These are phyloP conservation scores for Dictyostelium intermedium DNA, from an alignment of 78 protist genomes.

Conservation along the genomic window DNA sequence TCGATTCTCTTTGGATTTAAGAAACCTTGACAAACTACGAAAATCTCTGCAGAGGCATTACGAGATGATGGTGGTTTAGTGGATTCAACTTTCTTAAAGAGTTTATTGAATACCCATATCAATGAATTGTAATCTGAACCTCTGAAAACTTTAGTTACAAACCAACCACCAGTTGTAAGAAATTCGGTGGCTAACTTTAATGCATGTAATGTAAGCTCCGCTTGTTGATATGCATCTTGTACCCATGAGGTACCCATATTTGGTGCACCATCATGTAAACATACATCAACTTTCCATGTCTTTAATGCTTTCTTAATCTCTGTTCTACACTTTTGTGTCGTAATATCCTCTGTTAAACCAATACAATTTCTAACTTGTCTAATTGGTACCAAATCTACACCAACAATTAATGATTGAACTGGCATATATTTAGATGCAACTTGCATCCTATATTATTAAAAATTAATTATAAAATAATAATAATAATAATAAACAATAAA, in stretches of 20 bases:
- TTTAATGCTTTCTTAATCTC: slow-evolving; percentile 82
- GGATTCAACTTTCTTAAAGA: slow-evolving; percentile 96
- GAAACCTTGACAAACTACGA: slow-evolving; percentile 97
- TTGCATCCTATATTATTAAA: slow-evolving; percentile 93
- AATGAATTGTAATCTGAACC: slow-evolving; percentile 96
- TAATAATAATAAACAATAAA: neutral
- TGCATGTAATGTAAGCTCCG: slow-evolving; percentile 95
- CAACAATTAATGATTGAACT: slow-evolving; percentile 88
- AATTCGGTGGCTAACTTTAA: slow-evolving; percentile 96
- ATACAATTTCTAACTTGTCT: slow-evolving; percentile 92
- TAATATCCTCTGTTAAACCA: slow-evolving; percentile 96
- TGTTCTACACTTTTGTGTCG: slow-evolving; percentile 94
- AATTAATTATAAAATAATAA: too few relatives aligned
- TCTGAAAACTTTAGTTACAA: slow-evolving; percentile 99
- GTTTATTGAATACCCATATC: slow-evolving; percentile 95
- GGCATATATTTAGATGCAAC: slow-evolving; percentile 97
- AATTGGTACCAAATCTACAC: slow-evolving; percentile 98
- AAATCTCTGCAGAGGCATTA: slow-evolving; percentile 98
- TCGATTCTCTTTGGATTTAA: slow-evolving; percentile 94
- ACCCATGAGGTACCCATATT: slow-evolving; percentile 98
- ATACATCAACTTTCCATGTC: slow-evolving; percentile 90
- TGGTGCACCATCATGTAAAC: slow-evolving; percentile 99
- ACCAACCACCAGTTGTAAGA: slow-evolving; percentile 93
- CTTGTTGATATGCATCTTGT: slow-evolving; percentile 97
- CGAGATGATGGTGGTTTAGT: slow-evolving; percentile 98